Percentiles rank a stretch among this genome's conserved stretches.
Conservation (phyloP, 2,329 filamentous ascomycete species). For the Myriosclerotinia duriaeana region DNA sequence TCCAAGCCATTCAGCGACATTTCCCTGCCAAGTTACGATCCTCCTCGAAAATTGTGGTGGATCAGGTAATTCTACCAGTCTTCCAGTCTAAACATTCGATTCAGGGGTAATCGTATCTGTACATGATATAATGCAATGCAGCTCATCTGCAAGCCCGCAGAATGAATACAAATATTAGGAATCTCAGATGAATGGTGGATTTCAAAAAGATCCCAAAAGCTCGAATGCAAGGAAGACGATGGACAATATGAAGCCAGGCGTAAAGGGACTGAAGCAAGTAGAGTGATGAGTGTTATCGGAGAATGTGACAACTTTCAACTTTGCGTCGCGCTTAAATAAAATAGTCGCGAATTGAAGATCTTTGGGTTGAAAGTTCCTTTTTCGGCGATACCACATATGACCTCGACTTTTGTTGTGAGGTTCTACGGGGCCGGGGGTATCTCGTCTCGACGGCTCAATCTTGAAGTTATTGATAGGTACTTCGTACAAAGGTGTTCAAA, state of each 20-base stretch:
- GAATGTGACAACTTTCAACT: no score
- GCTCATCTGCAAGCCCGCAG: constrained; percentile 33
- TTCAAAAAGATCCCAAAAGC: neutral
- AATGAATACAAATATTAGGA: constrained; percentile 19
- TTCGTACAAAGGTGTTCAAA: neutral
- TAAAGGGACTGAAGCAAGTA: constrained; percentile 9
- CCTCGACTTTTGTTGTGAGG: no score
- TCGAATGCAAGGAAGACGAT: neutral
- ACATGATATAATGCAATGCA: constrained; percentile 36
- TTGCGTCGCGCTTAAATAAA: no score
- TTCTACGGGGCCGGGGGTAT: no score
- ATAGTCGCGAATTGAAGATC: no score
- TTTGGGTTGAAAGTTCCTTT: no score
- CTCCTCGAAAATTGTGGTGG: constrained; percentile 13
- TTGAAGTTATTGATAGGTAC: neutral
- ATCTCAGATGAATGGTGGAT: constrained; percentile 8
- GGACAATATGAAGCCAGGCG: neutral
- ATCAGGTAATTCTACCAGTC: constrained; percentile 16
- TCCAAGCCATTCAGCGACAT: constrained; percentile 99
- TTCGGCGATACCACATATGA: no score
- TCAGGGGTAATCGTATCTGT: constrained; percentile 37
- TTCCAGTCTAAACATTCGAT: constrained; percentile 25
- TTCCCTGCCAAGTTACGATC: constrained; percentile 33
- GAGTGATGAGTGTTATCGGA: no score
- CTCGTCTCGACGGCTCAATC: neutral